Evolutionary conservation across 352 stramenopile genomes (phyloP).

Genomic region (Globisporangium carolinianum): DNA sequence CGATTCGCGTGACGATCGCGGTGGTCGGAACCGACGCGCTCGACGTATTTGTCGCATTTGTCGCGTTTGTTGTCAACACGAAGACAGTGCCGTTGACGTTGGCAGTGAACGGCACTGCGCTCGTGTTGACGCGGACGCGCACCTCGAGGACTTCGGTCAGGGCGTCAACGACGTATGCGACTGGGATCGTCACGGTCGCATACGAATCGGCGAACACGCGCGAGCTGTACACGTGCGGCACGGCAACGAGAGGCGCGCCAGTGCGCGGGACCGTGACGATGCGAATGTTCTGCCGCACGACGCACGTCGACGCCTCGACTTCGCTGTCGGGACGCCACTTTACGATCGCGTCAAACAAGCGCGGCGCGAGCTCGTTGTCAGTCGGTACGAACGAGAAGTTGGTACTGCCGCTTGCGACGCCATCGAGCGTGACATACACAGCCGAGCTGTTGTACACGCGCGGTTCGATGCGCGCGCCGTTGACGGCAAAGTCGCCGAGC

Average conservation of each 20-base stretch:
- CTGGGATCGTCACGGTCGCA: constrained; percentile 17
- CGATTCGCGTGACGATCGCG: not conserved
- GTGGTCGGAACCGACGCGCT: not conserved
- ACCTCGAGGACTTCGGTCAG: constrained; percentile 4
- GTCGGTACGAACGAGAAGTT: constrained; percentile 1
- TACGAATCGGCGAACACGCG: constrained; percentile 14
- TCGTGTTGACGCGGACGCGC: constrained; percentile 4
- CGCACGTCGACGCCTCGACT: constrained; percentile 7
- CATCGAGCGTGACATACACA: constrained; percentile 3
- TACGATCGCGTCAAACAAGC: constrained; percentile 11
- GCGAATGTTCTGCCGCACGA: constrained; percentile 7
- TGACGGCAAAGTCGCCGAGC: constrained; percentile 4
- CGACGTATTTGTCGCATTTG: not conserved
- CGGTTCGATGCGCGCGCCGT: not conserved
- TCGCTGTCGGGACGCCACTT: constrained; percentile 2
- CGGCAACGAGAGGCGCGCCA: constrained; percentile 1
- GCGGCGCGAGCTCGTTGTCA: no score
- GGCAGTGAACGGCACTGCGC: constrained; percentile 9
- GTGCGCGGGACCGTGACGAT: constrained; percentile 12
- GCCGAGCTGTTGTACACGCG: constrained; percentile 11
- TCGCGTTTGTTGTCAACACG: not conserved
- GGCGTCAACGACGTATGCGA: constrained; percentile 9
- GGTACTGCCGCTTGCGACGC: not conserved
- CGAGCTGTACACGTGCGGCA: constrained; percentile 21
- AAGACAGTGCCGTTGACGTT: not conserved